Evolutionary conservation across 179 eudicot species (phyloP), one percentile per base, ranked within the genome.

Genomic region (Gypsophila paniculata): DNA sequence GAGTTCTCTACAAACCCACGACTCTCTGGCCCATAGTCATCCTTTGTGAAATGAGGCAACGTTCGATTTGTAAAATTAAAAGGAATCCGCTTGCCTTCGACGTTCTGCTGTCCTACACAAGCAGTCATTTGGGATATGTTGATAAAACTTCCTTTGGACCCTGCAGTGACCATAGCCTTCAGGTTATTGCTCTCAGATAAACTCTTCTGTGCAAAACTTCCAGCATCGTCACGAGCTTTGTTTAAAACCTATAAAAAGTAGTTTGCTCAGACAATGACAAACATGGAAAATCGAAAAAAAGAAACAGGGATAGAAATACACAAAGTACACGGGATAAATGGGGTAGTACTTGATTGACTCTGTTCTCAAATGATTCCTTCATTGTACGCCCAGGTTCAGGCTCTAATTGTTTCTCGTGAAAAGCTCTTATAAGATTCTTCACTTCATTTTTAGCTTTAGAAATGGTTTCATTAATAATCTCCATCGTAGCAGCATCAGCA

Each of bases 1-100:
- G 98, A 96, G 72, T 96, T 96, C 83, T 96, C 99, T 82, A 93
- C 99, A 82, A 96, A 96, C 25, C 99, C 99, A 85, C 97, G 99
- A 83, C 97, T 90, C 78, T 96, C 99, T n/a, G 99, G 99, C 53
- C 99, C 99, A 76, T 79, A 89, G 76, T 96, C 98, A 78, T 96
- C 99, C 82, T 90, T 93, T 1, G 97, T 90, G 82, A 96, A 96
- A 83, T 96, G 99, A 68, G 99, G 99, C 75, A 93, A 86, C 14
- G 98, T 88, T 48, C 98, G 89, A 68, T 84, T 92, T 61, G 82
- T 83, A 77, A 96, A 96, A 15, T 98, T 97, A 76, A 83, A 96
- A 61, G 99, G 99, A 44, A 96, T 96, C 11, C 99, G 98, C 70
- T 96, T 96, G 23, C 99, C 99, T 82, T 93, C 98, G 66, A 96